A percentile compares a stretch with the other conserved stretches of the same genome.
Conservation (phyloP, 805 yeast species). For the Hanseniaspora guilliermondii region DNA sequence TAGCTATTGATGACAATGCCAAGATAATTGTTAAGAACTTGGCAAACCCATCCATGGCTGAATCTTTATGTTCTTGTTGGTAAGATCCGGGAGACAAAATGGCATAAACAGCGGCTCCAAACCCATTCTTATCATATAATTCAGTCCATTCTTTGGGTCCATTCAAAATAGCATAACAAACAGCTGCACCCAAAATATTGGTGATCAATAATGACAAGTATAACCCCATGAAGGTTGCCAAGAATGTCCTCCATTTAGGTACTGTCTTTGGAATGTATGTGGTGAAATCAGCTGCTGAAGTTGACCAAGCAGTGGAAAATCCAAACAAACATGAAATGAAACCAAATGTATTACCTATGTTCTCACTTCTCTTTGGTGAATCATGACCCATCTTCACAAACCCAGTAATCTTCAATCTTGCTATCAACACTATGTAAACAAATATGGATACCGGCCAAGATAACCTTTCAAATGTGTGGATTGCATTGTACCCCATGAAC, state of each 20-base stretch:
- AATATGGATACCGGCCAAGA: constrained; percentile 74
- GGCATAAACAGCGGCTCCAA: constrained; percentile 75
- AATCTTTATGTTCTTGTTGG: constrained; percentile 15
- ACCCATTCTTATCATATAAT: constrained; percentile 41
- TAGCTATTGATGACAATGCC: constrained; percentile 74
- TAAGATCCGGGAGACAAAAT: constrained; percentile 60
- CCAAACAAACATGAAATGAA: constrained; percentile 80
- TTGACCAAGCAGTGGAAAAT: constrained; percentile 89
- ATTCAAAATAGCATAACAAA: constrained; percentile 54
- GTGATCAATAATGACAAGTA: constrained; percentile 57
- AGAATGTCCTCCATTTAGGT: constrained; percentile 46
- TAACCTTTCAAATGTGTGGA: constrained; percentile 72
- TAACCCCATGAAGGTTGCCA: constrained; percentile 51
- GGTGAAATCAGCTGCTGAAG: constrained; percentile 86
- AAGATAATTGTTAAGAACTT: constrained; percentile 74
- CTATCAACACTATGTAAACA: constrained; percentile 65
- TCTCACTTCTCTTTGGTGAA: constrained; percentile 41
- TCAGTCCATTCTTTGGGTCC: constrained; percentile 32
- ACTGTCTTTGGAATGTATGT: constrained; percentile 67
- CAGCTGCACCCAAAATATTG: constrained; percentile 75
- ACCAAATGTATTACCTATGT: constrained; percentile 68
- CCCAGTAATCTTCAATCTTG: constrained; percentile 39
- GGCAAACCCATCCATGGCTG: constrained; percentile 78
- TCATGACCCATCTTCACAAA: constrained; percentile 46
- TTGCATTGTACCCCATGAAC: constrained; percentile 74